phyloP scores from a whole-genome alignment of 495 filamentous ascomycete species.

The Neurospora sublineolata region DNA sequence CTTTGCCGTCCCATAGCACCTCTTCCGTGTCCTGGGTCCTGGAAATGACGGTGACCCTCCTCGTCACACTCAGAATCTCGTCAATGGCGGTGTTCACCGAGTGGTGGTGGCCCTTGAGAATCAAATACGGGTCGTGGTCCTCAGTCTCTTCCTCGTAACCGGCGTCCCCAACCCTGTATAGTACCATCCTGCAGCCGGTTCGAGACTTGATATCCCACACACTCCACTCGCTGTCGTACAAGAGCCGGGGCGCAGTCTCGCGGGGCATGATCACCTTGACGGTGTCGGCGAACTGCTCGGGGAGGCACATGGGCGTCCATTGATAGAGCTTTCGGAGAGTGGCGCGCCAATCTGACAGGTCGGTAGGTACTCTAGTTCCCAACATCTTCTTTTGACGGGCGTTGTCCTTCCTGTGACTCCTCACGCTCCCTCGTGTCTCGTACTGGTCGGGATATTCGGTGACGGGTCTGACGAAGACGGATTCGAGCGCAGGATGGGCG shows the following conservation, averaged over 20 bases:
- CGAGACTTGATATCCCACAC: constrained; percentile 13
- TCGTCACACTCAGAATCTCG: constrained; percentile 9
- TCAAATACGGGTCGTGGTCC: constrained; percentile 1
- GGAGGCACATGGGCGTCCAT: constrained; percentile 7
- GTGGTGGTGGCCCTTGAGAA: constrained; percentile 1
- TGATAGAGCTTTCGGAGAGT: constrained; percentile 12
- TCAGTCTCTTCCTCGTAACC: not conserved
- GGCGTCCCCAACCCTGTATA: not conserved
- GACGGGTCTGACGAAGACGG: constrained; percentile 14
- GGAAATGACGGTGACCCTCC: constrained; percentile 1
- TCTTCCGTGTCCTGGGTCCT: not conserved
- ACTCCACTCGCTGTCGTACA: not conserved
- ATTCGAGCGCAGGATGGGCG: constrained; percentile 4
- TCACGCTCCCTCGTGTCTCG: constrained; percentile 4
- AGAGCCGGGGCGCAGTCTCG: not conserved
- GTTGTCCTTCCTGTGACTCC: not conserved
- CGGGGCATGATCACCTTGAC: constrained; percentile 11
- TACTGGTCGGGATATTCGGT: constrained; percentile 6
- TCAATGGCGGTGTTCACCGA: constrained; percentile 6
- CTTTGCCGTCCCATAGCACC: not conserved
- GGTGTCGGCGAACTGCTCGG: not conserved
- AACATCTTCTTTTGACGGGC: constrained; percentile 3
- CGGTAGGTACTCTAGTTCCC: not conserved
- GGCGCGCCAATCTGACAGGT: constrained; percentile 17
- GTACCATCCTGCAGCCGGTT: constrained; percentile 5